Evolutionary conservation across 2,329 filamentous ascomycete genomes (phyloP).

Genomic region (Alternaria viburni): DNA sequence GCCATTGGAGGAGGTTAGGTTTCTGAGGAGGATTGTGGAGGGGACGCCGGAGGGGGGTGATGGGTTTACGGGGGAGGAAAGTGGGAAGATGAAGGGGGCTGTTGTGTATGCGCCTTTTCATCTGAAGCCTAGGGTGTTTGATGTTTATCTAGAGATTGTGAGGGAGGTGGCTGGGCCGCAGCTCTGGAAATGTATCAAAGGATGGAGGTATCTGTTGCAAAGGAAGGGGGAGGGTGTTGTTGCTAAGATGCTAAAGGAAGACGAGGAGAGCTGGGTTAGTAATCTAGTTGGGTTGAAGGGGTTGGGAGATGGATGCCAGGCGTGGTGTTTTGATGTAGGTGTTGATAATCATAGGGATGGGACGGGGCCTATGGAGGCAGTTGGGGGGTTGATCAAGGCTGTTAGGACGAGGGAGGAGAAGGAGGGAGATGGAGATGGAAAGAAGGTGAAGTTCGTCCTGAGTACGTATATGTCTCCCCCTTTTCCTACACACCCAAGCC

Average conservation of each 20-base stretch:
- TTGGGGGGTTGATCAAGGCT: slow-evolving; percentile 44
- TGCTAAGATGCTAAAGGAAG: slow-evolving; percentile 59
- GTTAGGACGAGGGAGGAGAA: slow-evolving; percentile 52
- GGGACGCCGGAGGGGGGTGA: slow-evolving; percentile 71
- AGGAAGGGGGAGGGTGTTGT: slow-evolving; percentile 48
- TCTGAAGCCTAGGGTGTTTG: slow-evolving; percentile 65
- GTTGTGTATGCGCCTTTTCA: slow-evolving; percentile 88
- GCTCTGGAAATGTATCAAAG: slow-evolving; percentile 67
- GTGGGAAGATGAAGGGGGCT: slow-evolving; percentile 67
- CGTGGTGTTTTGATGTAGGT: slow-evolving; percentile 78
- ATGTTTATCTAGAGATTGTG: slow-evolving; percentile 69
- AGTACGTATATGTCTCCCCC: slow-evolving; percentile 59
- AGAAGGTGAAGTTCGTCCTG: slow-evolving; percentile 66
- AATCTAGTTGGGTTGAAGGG: neutral
- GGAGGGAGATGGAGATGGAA: slow-evolving; percentile 64
- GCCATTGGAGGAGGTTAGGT: slow-evolving; percentile 75
- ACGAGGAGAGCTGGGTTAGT: neutral
- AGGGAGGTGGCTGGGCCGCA: slow-evolving; percentile 65
- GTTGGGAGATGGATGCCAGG: slow-evolving; percentile 65
- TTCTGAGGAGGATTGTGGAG: slow-evolving; percentile 69
- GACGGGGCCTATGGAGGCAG: slow-evolving; percentile 60
- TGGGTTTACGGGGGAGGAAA: slow-evolving; percentile 50
- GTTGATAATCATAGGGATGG: slow-evolving; percentile 82
- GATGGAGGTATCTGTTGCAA: slow-evolving; percentile 84
- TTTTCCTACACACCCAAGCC: neutral